Conservation (phyloP, 2,329 filamentous ascomycete genomes). For the Colletotrichum somersetense region DNA sequence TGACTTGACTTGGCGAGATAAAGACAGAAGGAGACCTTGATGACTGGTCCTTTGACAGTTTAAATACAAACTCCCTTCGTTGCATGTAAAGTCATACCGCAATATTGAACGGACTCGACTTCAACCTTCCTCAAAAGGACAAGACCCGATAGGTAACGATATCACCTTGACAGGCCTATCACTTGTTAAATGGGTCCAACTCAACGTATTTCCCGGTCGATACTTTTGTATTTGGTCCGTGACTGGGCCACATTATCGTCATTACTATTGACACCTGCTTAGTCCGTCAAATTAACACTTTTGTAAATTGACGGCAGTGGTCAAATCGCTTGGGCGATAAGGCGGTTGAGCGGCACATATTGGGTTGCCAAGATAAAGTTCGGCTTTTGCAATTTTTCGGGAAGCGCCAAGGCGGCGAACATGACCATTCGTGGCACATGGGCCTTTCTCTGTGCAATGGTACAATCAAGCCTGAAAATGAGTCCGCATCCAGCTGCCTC, state of each 20-base stretch:
- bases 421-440: conserved; percentile 24
- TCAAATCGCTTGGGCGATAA: conserved; percentile 23
- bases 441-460: conserved; percentile 3
- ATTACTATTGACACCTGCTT: conserved; percentile 15
- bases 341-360: conserved; percentile 19
- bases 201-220: conserved; percentile 1
- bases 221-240: conserved; percentile 1
- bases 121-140: conserved; percentile 38
- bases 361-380: conserved; percentile 30
- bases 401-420: conserved; percentile 35
- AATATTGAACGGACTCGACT: background rate
- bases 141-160: conserved; percentile 4
- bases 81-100: background rate
- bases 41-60: conserved; percentile 21
- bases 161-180: background rate
- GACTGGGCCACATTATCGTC: conserved; percentile 10
- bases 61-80: conserved; percentile 20
- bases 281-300: conserved; percentile 19
- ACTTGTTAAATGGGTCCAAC: conserved; percentile 23
- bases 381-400: conserved; percentile 36
- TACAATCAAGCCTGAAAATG: conserved; percentile 12
- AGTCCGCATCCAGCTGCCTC: conserved; percentile 31
- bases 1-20: conserved; percentile 27
- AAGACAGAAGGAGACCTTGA: conserved; percentile 21
- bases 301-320: conserved; percentile 26